A percentile compares a stretch with the other conserved stretches of the same genome.
Conservation (phyloP, 768 basidiomycete species). For the Kwoniella bestiolae region DNA sequence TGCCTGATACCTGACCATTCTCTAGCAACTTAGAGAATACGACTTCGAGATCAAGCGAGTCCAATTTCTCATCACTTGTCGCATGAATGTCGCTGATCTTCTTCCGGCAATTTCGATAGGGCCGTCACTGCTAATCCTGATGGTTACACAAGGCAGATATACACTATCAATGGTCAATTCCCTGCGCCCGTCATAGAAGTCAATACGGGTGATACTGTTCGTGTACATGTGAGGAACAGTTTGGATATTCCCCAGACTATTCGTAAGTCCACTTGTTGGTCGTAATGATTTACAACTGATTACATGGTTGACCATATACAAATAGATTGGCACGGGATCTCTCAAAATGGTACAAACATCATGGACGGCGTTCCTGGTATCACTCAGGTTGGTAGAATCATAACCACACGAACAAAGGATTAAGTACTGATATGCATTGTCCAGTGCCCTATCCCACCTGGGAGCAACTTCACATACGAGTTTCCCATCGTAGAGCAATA, state of each 20-base stretch:
- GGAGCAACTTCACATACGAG: conserved; percentile 39
- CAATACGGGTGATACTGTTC: conserved; percentile 46
- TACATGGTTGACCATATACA: not conserved
- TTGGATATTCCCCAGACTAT: conserved; percentile 31
- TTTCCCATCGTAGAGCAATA: conserved; percentile 34
- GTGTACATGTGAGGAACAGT: conserved; percentile 39
- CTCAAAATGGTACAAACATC: conserved; percentile 38
- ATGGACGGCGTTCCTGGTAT: conserved; percentile 44
- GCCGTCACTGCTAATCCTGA: conserved; percentile 31
- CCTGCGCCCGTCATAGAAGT: conserved; percentile 46
- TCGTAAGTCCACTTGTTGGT: conserved; percentile 27
- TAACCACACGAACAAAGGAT: too few species aligned
- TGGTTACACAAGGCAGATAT: conserved; percentile 34
- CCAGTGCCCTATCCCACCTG: conserved; percentile 43
- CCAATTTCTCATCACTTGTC: not conserved
- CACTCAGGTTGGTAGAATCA: too few species aligned
- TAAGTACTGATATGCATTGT: not conserved
- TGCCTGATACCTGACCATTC: not conserved
- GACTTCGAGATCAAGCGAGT: conserved; percentile 31
- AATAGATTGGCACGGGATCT: conserved; percentile 45
- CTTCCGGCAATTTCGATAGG: not conserved
- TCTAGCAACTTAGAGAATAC: conserved; percentile 31
- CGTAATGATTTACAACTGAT: not conserved
- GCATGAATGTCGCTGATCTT: too few species aligned
- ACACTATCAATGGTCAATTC: conserved; percentile 33